Conservation (phyloP, 352 stramenopile genomes). For the Elongisporangium prolatum region DNA sequence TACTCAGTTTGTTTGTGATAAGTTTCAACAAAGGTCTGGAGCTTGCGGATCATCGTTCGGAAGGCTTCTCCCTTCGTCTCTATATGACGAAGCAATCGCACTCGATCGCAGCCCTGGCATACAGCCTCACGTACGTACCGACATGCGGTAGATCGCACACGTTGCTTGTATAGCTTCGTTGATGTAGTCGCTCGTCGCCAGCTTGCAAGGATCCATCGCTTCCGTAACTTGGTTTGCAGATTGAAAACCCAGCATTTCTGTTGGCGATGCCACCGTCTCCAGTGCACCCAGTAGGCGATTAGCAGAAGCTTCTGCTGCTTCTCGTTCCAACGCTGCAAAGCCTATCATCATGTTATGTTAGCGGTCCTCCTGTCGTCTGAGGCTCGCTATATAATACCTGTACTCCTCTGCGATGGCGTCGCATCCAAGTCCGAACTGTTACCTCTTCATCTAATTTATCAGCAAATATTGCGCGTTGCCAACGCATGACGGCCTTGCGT, state of each 20-base stretch:
- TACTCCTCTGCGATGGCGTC: not conserved
- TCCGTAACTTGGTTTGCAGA: not conserved
- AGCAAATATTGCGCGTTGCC: not conserved
- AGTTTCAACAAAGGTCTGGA: not conserved
- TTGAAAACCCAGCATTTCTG: not conserved
- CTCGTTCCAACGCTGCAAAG: not conserved
- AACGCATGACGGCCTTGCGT: not conserved
- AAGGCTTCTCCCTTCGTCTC: not conserved
- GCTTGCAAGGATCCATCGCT: not conserved
- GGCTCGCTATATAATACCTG: not conserved
- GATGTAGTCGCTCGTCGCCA: not conserved
- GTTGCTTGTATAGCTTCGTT: not conserved
- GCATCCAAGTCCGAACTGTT: not conserved
- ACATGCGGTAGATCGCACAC: not conserved
- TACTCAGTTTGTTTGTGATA: not conserved
- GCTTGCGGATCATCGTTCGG: not conserved
- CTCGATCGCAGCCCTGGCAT: not conserved
- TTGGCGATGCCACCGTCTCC: not conserved
- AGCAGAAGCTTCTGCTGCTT: not conserved
- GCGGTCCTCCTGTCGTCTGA: not conserved
- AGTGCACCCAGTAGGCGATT: not conserved
- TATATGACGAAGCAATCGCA: not conserved
- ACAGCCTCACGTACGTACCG: not conserved
- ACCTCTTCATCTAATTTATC: not conserved
- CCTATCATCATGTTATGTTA: no score